Conservation (phyloP, 2,329 filamentous ascomycete genomes). For the Lizonia empirigonia region DNA sequence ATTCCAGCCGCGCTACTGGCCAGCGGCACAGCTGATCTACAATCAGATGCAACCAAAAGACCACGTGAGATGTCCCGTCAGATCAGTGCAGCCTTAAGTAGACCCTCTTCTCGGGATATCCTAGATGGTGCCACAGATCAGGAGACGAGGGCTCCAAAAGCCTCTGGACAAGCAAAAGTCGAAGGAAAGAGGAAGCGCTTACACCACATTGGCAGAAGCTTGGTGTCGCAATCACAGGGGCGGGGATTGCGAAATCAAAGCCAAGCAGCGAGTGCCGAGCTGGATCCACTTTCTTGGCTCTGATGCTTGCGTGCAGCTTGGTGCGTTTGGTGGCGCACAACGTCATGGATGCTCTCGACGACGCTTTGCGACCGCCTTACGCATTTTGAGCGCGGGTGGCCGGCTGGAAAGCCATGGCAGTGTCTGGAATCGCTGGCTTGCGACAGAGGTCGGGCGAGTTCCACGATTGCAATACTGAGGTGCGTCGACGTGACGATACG, state of each 20-base stretch:
- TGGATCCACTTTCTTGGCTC: constrained; percentile 9
- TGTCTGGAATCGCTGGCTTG: constrained; percentile 3
- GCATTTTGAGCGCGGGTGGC: constrained; percentile 1
- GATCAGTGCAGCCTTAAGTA: constrained; percentile 6
- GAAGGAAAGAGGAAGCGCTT: constrained; percentile 9
- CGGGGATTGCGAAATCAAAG: constrained; percentile 12
- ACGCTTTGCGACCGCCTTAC: background rate
- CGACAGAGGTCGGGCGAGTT: background rate
- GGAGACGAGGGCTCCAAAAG: constrained; percentile 7
- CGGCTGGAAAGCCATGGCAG: background rate
- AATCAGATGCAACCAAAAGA: constrained; percentile 1
- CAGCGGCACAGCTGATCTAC: constrained; percentile 5
- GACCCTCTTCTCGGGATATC: constrained; percentile 1
- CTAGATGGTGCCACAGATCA: background rate
- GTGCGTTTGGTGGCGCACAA: constrained; percentile 14
- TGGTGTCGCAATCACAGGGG: constrained; percentile 19
- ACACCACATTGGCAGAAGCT: constrained; percentile 23
- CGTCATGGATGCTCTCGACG: constrained; percentile 10
- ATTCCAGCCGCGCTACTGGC: constrained; percentile 1
- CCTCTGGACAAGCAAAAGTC: constrained; percentile 9
- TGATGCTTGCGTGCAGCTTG: constrained; percentile 17
- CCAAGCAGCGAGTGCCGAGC: constrained; percentile 5
- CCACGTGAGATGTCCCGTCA: background rate
- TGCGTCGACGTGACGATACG: background rate
- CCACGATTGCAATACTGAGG: background rate